Conservation (phyloP, 345 rosid species). For the Arabidopsis suecica region DNA sequence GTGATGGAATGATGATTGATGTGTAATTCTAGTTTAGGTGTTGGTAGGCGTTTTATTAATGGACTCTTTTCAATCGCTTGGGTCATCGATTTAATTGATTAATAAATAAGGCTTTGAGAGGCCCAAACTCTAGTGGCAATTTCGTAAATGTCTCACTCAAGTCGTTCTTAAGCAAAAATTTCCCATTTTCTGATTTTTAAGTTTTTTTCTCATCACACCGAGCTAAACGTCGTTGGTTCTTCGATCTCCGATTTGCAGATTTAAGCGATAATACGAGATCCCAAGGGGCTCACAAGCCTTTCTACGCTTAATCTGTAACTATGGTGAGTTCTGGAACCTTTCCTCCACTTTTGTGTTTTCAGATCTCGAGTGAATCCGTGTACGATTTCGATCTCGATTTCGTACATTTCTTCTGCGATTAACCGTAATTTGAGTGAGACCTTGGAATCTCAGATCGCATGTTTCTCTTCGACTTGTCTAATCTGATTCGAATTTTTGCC, state of each 20-base stretch:
- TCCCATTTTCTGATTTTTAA: constrained; percentile 14
- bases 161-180: constrained; percentile 30
- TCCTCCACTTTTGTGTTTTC: not conserved
- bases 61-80: not conserved
- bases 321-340: constrained; percentile 35
- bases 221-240: constrained; percentile 40
- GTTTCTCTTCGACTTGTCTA: constrained; percentile 11
- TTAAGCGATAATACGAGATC: constrained; percentile 40
- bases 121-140: constrained; percentile 35
- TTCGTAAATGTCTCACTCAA: constrained; percentile 16
- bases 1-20: too few species aligned
- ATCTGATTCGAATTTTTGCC: not conserved
- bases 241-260: constrained; percentile 44
- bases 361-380: constrained; percentile 39
- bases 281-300: constrained; percentile 9
- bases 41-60: not conserved
- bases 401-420: constrained; percentile 11
- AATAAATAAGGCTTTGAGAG: not conserved
- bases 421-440: constrained; percentile 21
- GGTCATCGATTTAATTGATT: not conserved
- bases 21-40: too few species aligned
- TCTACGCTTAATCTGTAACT: constrained; percentile 29
- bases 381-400: constrained; percentile 36
- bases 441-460: constrained; percentile 36
- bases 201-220: constrained; percentile 16